These are phyloP conservation scores for Candida odintsovae DNA, from an alignment of 805 yeast genomes.

Conservation along the genomic window DNA sequence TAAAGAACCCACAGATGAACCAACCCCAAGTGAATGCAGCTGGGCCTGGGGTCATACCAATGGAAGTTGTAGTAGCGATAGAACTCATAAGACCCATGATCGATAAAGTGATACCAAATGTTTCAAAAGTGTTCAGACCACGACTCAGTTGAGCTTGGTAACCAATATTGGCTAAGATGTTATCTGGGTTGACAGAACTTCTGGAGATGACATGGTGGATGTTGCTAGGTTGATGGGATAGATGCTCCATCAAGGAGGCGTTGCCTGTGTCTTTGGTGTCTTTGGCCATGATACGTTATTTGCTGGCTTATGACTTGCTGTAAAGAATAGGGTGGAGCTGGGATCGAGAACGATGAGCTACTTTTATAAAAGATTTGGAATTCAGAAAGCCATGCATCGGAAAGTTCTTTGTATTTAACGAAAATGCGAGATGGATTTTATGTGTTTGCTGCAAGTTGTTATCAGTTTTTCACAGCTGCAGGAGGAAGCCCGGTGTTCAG, in stretches of 20 bases:
- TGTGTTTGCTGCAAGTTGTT: too few relatives aligned
- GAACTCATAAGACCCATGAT: slow-evolving; percentile 63
- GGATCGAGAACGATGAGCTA: neutral
- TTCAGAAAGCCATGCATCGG: too few relatives aligned
- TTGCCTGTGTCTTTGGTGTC: neutral
- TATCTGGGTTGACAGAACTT: slow-evolving; percentile 1
- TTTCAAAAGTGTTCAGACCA: slow-evolving; percentile 49
- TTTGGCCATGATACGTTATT: neutral
- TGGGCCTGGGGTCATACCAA: slow-evolving; percentile 51
- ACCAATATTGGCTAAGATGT: slow-evolving; percentile 36
- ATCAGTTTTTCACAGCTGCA: too few relatives aligned
- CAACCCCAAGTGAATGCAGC: slow-evolving; percentile 66
- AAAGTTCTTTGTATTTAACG: too few relatives aligned
- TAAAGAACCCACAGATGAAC: slow-evolving; percentile 51
- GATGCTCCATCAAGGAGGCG: neutral
- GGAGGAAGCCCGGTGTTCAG: too few relatives aligned
- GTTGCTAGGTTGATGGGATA: neutral
- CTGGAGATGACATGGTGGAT: neutral
- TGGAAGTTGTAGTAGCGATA: slow-evolving; percentile 43
- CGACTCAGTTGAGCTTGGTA: slow-evolving; percentile 60
- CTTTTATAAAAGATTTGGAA: too few relatives aligned
- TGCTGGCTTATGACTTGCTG: neutral
- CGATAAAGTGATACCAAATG: slow-evolving; percentile 60
- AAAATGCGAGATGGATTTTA: too few relatives aligned
- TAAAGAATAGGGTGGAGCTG: too few relatives aligned